Conservation (phyloP, 2,329 filamentous ascomycete species). For the Epichloe sibirici region DNA sequence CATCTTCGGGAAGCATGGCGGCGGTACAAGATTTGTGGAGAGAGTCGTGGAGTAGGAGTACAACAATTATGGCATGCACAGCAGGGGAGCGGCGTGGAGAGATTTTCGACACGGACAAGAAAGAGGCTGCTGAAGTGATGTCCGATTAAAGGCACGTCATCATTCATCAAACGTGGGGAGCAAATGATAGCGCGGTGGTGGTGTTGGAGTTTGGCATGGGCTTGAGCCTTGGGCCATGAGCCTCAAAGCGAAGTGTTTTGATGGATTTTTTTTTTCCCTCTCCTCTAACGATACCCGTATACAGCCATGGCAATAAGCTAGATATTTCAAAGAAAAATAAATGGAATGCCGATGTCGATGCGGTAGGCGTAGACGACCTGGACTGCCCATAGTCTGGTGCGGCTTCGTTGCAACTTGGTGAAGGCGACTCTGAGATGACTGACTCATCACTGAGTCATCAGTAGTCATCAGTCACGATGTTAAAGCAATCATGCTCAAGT, state of each 20-base stretch:
- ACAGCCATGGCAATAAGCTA: background rate
- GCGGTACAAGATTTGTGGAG: conserved; percentile 50
- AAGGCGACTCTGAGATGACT: background rate
- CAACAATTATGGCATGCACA: conserved; percentile 50
- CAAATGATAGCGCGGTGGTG: background rate
- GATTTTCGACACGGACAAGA: conserved; percentile 43
- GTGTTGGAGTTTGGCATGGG: background rate
- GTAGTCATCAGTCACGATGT: background rate
- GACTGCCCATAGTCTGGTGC: too few relatives aligned
- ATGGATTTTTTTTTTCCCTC: background rate
- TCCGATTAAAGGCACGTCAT: background rate
- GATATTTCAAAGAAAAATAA: background rate
- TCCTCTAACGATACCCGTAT: conserved; percentile 1
- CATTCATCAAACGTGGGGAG: too few relatives aligned
- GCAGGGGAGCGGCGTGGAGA: conserved; percentile 45
- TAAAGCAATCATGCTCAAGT: too few relatives aligned
- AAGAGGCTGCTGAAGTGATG: conserved; percentile 40
- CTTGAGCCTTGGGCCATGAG: background rate
- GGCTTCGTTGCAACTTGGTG: too few relatives aligned
- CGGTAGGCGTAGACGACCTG: too few relatives aligned
- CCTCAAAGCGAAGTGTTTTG: background rate
- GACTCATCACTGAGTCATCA: background rate
- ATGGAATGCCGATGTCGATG: too few relatives aligned
- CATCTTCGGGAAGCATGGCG: conserved; percentile 63
- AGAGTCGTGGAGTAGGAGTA: conserved; percentile 50